A percentile compares a stretch with the other conserved stretches of the same genome.
phyloP scores from a whole-genome alignment of 2,329 filamentous ascomycete species.

The Pestalotiopsis sp. region DNA sequence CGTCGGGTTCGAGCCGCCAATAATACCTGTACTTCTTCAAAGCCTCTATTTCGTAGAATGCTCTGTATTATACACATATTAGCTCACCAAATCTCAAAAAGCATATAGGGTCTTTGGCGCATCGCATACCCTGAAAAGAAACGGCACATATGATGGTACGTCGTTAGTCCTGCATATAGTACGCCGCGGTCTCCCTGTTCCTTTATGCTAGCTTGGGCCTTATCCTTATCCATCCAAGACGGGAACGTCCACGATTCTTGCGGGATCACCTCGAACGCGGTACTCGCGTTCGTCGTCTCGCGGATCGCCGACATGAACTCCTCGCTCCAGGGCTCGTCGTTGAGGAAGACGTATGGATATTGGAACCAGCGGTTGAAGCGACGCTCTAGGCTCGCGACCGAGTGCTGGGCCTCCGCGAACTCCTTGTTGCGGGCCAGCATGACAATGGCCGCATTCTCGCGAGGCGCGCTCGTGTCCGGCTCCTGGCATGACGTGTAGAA shows the following conservation, averaged over 20 bases:
- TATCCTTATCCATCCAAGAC: slow-evolving; percentile 31
- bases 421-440: slow-evolving; percentile 50
- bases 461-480: slow-evolving; percentile 34
- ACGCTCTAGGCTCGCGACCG: slow-evolving; percentile 40
- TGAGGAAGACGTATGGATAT: slow-evolving; percentile 49
- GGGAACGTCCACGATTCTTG: slow-evolving; percentile 43
- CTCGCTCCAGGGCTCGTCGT: slow-evolving; percentile 43
- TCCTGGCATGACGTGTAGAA: slow-evolving; percentile 42
- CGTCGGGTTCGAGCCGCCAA: slow-evolving; percentile 49
- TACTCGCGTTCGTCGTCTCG: slow-evolving; percentile 35
- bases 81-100: not conserved
- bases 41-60: slow-evolving; percentile 44
- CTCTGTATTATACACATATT: slow-evolving; percentile 23
- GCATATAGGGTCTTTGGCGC: no score
- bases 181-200: slow-evolving; percentile 33
- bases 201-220: slow-evolving; percentile 33
- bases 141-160: slow-evolving; percentile 44
- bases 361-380: slow-evolving; percentile 50
- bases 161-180: slow-evolving; percentile 40
- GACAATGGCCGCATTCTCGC: slow-evolving; percentile 46
- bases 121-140: slow-evolving; percentile 44
- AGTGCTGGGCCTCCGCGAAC: slow-evolving; percentile 38
- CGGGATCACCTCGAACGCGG: slow-evolving; percentile 43
- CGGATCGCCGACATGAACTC: slow-evolving; percentile 40
- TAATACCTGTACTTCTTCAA: slow-evolving; percentile 47